A percentile compares a stretch with the other conserved stretches of the same genome.
These are phyloP conservation scores for Pythium utonaiense DNA, from an alignment of 352 stramenopile genomes.

Conservation along the genomic window DNA sequence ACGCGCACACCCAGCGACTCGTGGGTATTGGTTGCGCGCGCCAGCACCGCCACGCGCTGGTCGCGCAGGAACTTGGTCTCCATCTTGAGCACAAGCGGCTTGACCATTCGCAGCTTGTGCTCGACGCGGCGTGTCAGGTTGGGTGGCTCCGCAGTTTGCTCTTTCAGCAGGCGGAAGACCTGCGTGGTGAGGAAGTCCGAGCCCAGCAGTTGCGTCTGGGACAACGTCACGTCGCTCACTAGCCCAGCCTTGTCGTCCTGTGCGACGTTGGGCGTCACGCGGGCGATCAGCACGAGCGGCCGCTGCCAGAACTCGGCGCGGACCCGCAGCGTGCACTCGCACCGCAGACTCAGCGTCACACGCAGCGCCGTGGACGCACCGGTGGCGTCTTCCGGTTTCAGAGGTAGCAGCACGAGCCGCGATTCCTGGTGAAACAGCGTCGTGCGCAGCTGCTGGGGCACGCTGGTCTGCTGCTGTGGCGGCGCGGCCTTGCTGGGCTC, in stretches of 20 bases:
- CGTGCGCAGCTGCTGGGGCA: conserved; percentile 10
- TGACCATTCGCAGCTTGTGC: conserved; percentile 41
- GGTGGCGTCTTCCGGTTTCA: conserved; percentile 3
- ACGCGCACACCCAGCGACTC: conserved; percentile 35
- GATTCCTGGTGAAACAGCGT: conserved; percentile 66
- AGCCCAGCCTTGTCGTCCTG: neutral
- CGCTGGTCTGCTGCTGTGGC: conserved; percentile 12
- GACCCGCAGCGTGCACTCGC: conserved; percentile 54
- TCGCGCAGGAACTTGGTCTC: conserved; percentile 42
- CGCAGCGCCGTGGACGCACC: neutral
- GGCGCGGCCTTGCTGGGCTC: conserved; percentile 10
- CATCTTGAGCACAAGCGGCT: conserved; percentile 56
- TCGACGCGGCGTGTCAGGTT: conserved; percentile 46
- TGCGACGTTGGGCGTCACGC: conserved; percentile 35
- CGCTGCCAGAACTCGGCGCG: conserved; percentile 59
- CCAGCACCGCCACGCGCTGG: conserved; percentile 44
- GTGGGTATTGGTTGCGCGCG: conserved; percentile 47
- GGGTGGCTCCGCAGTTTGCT: conserved; percentile 37
- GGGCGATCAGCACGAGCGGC: conserved; percentile 45
- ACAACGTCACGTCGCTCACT: too few species aligned
- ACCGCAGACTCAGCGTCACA: conserved; percentile 31
- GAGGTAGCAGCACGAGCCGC: conserved; percentile 30
- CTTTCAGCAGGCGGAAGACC: conserved; percentile 43
- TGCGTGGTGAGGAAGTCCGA: conserved; percentile 35
- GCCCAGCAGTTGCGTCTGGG: conserved; percentile 23